Percentiles rank a stretch among this genome's conserved stretches.
Evolutionary conservation across 495 filamentous ascomycete genomes (phyloP).

Genomic region (Pyrenula aspistea): DNA sequence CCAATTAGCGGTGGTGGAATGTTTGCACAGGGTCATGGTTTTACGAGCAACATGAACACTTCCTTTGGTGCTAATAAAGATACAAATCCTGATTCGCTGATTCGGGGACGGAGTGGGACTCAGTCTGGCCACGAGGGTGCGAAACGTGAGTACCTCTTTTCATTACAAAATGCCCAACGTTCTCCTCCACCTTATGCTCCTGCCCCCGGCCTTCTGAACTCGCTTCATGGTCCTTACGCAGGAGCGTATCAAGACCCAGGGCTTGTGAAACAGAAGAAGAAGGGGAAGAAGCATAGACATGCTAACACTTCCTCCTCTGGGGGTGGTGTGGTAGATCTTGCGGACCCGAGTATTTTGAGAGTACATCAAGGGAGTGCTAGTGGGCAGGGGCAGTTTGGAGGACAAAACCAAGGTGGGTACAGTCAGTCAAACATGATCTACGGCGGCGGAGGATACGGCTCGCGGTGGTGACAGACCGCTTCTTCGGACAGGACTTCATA

Average conservation of each 20-base stretch:
- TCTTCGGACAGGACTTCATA: slow-evolving; percentile 2
- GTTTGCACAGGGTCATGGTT: slow-evolving; percentile 68
- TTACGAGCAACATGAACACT: slow-evolving; percentile 53
- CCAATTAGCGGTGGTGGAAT: slow-evolving; percentile 67
- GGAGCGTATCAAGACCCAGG: slow-evolving; percentile 74
- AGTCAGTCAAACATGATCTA: slow-evolving; percentile 76
- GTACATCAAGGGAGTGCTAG: slow-evolving; percentile 72
- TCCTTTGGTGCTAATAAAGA: slow-evolving; percentile 64
- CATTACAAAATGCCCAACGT: slow-evolving; percentile 73
- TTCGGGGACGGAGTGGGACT: slow-evolving; percentile 46
- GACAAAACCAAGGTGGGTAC: slow-evolving; percentile 98
- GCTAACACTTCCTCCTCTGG: slow-evolving; percentile 99
- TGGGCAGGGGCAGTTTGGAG: slow-evolving; percentile 79
- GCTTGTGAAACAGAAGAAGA: slow-evolving; percentile 94
- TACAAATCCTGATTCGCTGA: slow-evolving; percentile 59
- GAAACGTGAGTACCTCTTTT: slow-evolving; percentile 93
- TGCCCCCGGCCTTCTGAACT: slow-evolving; percentile 74
- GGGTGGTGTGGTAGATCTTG: slow-evolving; percentile 97
- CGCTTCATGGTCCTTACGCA: slow-evolving; percentile 79
- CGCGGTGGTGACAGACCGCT: slow-evolving; percentile 48
- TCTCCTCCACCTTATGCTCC: slow-evolving; percentile 81
- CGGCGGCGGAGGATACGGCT: slow-evolving; percentile 56
- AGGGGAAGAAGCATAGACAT: slow-evolving; percentile 99
- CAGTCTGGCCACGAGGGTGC: slow-evolving; percentile 58
- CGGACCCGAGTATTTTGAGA: slow-evolving; percentile 97